Evolutionary conservation across 2,329 filamentous ascomycete genomes (phyloP), one percentile per base, ranked within the genome.

Genomic region (Aspergillus pseudoviridinutans): DNA sequence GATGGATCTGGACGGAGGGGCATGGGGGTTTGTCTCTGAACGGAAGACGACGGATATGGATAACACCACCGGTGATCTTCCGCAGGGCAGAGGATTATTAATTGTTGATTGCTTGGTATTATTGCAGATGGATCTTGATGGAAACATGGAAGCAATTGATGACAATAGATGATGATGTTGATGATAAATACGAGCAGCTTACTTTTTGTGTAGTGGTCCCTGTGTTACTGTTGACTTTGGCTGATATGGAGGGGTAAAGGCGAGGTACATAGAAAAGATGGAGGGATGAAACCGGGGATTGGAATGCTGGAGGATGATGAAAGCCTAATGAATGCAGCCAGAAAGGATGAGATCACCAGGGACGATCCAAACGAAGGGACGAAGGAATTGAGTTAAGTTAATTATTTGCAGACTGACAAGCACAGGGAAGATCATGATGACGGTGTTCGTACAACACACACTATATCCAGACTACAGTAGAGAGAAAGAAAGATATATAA

Each of bases 201-300:
- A 22, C 41, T 44, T 17, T 38, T 6, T 17, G 12, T 44, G 41
- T n/a, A n/a, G 17, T 44, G 9, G 6, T 44, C 12, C 5, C 12
- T 35, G 10, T 12, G 6, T 44, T 44, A 12, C 6, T 50, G 5
- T 12, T 27, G 8, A 35, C 22, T 52, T 54, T 49, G 54, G 54
- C 51, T 46, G 47, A 35, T 46, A 50, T 14, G 49, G 53, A 46
- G 47, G 59, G 53, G 60, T 64, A 62, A 29, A 29, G 28, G 4
- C 9, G 64, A 65, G 49, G 49, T 49, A 57, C 55, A 61, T 60
- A 59, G 61, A 38, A 5, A 41, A 35, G 29, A 35, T 29, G 28
- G 28, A 12, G 14, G 24, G 51, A 28, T 44, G 28, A 29, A 42
- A 49, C 32, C 24, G 44, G 46, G 27, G 24, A 46, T 22, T 28